Percentiles rank a stretch among this genome's conserved stretches.
phyloP scores from a whole-genome alignment of 108 stramenopile genomes.

The Skeletonema potamos region DNA sequence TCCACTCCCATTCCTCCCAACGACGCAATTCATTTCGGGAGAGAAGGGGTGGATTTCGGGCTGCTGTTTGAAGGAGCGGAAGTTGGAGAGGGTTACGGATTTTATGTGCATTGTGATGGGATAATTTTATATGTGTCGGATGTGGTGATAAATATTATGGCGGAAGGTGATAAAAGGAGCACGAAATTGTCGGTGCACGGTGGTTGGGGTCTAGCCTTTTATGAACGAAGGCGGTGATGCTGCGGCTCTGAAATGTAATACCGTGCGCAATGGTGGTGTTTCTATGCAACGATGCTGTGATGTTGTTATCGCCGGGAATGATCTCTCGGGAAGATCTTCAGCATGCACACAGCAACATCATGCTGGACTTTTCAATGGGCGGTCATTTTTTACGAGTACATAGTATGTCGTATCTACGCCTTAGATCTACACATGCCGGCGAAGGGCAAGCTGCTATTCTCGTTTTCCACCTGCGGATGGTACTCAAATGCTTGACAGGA shows the following conservation, averaged over 20 bases:
- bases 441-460: too few relatives aligned
- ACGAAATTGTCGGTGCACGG: neutral
- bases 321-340: too few relatives aligned
- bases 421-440: too few relatives aligned
- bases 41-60: slow-evolving; percentile 95
- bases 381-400: too few relatives aligned
- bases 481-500: too few relatives aligned
- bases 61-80: slow-evolving; percentile 93
- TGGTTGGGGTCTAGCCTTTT: neutral
- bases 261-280: neutral
- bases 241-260: neutral
- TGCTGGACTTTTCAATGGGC: too few relatives aligned
- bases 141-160: neutral
- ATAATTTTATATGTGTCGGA: neutral
- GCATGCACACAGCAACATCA: too few relatives aligned
- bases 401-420: too few relatives aligned
- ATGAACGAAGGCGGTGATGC: neutral
- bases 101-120: slow-evolving; percentile 89
- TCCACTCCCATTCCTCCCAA: slow-evolving; percentile 95
- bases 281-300: neutral
- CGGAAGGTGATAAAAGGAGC: neutral
- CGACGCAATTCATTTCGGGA: slow-evolving; percentile 92
- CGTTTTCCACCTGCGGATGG: too few relatives aligned
- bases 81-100: slow-evolving; percentile 96
- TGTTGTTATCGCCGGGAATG: neutral